Evolutionary conservation across 345 rosid genomes (phyloP).

Genomic region (Brassica cretica): DNA sequence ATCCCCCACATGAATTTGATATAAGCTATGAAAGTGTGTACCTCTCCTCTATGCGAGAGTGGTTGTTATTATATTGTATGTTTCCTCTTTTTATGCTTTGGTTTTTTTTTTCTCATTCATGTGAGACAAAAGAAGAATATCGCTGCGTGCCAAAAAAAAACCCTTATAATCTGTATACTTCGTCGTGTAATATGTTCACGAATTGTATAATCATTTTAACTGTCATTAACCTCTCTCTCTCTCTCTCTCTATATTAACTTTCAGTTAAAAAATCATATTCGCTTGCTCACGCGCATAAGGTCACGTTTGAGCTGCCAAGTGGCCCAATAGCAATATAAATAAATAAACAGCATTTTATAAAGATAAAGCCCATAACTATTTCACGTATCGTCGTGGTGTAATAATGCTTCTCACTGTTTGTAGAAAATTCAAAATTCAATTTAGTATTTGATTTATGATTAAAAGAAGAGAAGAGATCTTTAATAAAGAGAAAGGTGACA

Average conservation of each 20-base stretch:
- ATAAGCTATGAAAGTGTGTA: background rate
- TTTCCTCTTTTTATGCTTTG: background rate
- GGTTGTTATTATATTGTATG: background rate
- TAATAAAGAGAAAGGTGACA: background rate
- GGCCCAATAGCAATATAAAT: background rate
- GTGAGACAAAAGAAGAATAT: background rate
- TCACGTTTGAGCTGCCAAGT: no score
- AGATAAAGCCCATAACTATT: background rate
- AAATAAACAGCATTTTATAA: no score
- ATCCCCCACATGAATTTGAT: background rate
- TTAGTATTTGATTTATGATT: background rate
- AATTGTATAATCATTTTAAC: background rate
- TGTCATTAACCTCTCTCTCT: background rate
- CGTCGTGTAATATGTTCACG: background rate
- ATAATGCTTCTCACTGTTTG: background rate
- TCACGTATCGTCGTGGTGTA: background rate
- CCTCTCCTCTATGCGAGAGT: background rate
- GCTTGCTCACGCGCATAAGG: no score
- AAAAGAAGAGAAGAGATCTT: background rate
- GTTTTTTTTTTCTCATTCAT: background rate
- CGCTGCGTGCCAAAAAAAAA: background rate
- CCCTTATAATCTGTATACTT: background rate
- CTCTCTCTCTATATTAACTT: no score
- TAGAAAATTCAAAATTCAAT: background rate
- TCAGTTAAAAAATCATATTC: no score